These are phyloP conservation scores for Penicillium sumatraense DNA, from an alignment of 2,329 filamentous ascomycete genomes.

Conservation along the genomic window DNA sequence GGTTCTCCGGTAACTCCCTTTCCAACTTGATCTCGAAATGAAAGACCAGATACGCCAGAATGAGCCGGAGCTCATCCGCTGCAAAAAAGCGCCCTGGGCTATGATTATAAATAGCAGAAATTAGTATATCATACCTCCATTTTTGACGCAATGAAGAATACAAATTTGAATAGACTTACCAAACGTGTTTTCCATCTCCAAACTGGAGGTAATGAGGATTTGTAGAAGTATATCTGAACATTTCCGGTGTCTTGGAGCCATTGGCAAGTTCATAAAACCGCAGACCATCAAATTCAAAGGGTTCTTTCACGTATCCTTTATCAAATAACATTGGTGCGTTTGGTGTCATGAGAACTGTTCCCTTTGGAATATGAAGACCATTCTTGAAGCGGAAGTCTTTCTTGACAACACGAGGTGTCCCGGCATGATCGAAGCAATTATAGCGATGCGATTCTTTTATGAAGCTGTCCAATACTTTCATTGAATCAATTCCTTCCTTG, in stretches of 20 bases:
- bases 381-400: background rate
- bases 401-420: background rate
- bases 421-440: background rate
- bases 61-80: constrained; percentile 4
- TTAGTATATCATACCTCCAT: background rate
- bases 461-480: background rate
- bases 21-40: constrained; percentile 2
- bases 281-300: background rate
- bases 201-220: background rate
- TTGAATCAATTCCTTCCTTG: background rate
- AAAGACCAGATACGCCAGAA: constrained; percentile 1
- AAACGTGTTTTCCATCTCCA: background rate
- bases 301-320: background rate
- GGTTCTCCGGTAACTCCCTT: background rate
- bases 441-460: background rate
- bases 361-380: background rate
- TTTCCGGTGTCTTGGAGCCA: background rate
- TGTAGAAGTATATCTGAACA: background rate
- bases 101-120: background rate
- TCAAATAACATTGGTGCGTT: background rate
- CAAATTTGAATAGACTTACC: background rate
- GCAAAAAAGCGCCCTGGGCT: constrained; percentile 5
- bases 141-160: background rate
- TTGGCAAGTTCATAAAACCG: background rate
- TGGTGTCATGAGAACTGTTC: background rate